phyloP scores from a whole-genome alignment of 2,329 filamentous ascomycete genomes.

The Rhinocladiella mackenziei region DNA sequence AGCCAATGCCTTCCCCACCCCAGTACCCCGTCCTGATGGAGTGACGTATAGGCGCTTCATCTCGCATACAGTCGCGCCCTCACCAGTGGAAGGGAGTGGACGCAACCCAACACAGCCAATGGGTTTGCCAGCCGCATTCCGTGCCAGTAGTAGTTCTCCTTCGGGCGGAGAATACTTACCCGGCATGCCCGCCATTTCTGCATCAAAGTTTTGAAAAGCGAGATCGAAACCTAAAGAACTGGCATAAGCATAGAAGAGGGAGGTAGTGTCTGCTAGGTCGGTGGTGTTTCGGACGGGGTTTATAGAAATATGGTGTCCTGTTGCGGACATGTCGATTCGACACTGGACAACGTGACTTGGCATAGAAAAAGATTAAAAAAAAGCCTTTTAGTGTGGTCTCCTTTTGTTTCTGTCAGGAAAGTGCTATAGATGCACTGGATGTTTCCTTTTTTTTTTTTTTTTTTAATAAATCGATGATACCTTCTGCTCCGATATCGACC shows the following conservation, averaged over 20 bases:
- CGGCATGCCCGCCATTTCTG: conserved; percentile 52
- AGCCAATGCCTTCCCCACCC: conserved; percentile 49
- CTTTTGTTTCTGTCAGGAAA: no score
- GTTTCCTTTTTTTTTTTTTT: no score
- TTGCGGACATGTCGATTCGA: background rate
- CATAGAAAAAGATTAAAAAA: no score
- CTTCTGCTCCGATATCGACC: conserved; percentile 1
- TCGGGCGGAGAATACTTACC: conserved; percentile 50
- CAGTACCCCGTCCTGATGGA: conserved; percentile 47
- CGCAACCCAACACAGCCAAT: conserved; percentile 27
- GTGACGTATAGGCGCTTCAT: conserved; percentile 57
- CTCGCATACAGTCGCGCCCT: conserved; percentile 40
- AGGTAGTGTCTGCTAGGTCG: conserved; percentile 42
- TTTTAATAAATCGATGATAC: no score
- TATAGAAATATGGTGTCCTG: conserved; percentile 8
- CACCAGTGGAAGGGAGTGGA: conserved; percentile 9
- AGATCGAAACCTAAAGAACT: conserved; percentile 51
- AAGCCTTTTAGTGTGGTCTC: no score
- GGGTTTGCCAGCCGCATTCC: conserved; percentile 21
- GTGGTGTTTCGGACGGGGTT: conserved; percentile 37
- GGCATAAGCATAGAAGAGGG: conserved; percentile 44
- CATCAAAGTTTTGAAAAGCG: conserved; percentile 53
- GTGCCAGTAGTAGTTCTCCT: conserved; percentile 50
- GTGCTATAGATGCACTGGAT: no score
- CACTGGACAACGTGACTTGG: no score